A percentile compares a stretch with the other conserved stretches of the same genome.
Conservation (phyloP, 2,329 filamentous ascomycete species). For the Fusarium xylarioides region DNA sequence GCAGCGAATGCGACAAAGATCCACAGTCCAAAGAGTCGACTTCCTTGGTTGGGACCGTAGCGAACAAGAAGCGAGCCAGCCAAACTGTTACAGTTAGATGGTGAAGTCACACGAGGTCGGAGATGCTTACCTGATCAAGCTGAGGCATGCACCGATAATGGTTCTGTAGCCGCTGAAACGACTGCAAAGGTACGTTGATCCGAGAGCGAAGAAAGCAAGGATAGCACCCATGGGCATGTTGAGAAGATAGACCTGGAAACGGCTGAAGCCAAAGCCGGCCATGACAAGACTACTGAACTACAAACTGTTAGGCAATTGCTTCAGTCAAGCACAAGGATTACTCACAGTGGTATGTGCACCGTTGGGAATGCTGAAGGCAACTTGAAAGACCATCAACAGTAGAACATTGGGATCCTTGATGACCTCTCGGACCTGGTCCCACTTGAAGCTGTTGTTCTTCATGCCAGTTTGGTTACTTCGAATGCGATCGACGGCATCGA, state of each 20-base stretch:
- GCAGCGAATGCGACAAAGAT: conserved; percentile 37
- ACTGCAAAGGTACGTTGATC: conserved; percentile 30
- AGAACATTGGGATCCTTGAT: conserved; percentile 33
- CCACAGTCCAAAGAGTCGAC: conserved; percentile 23
- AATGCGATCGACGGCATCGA: conserved; percentile 26
- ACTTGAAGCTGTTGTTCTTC: conserved; percentile 33
- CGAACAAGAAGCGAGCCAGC: conserved; percentile 32
- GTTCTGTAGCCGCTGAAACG: conserved; percentile 33
- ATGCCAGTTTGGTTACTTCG: conserved; percentile 35
- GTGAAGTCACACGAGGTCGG: accelerated
- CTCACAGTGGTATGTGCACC: conserved; percentile 35
- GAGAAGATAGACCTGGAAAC: conserved; percentile 33
- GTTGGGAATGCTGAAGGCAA: conserved; percentile 35
- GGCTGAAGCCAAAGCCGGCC: conserved; percentile 34
- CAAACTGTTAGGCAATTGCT: background rate
- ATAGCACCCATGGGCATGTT: conserved; percentile 39
- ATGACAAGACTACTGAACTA: conserved; percentile 39
- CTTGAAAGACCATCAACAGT: conserved; percentile 32
- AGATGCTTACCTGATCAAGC: conserved; percentile 28
- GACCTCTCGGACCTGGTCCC: conserved; percentile 35
- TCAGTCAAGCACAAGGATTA: accelerated
- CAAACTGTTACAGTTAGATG: conserved; percentile 3
- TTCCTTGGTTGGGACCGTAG: conserved; percentile 27
- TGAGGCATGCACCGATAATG: conserved; percentile 24
- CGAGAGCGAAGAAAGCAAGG: conserved; percentile 26